A percentile compares a stretch with the other conserved stretches of the same genome.
Evolutionary conservation across 768 basidiomycete genomes (phyloP).

Genomic region (Cystofilobasidium bisporidii): DNA sequence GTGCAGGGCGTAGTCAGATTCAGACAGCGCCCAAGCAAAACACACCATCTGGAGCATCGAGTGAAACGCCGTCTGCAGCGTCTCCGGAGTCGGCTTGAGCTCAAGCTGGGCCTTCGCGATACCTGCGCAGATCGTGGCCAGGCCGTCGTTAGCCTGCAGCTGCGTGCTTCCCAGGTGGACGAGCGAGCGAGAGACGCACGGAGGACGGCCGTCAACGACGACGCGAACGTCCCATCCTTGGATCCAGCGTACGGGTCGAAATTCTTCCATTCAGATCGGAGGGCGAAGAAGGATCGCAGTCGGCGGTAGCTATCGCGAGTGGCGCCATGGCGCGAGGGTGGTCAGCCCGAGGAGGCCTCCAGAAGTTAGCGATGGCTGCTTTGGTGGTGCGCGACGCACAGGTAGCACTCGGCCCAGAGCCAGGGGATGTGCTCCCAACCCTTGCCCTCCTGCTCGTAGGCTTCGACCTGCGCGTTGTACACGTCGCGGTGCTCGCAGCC

Average conservation of each 20-base stretch:
- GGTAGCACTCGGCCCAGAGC: conserved; percentile 84
- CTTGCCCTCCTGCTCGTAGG: conserved; percentile 45
- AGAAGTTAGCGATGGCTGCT: too few relatives aligned
- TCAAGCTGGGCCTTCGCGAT: conserved; percentile 45
- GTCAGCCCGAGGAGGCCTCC: too few relatives aligned
- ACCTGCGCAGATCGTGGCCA: conserved; percentile 48
- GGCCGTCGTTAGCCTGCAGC: too few relatives aligned
- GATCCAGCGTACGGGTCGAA: conserved; percentile 76
- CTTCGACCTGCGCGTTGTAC: conserved; percentile 66
- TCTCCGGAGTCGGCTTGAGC: conserved; percentile 45
- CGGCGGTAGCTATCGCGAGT: conserved; percentile 90
- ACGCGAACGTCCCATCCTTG: conserved; percentile 72
- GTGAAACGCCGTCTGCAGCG: conserved; percentile 57
- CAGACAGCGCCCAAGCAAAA: conserved; percentile 47
- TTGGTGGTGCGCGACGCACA: background rate
- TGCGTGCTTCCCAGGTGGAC: too few relatives aligned
- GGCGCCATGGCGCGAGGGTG: too few relatives aligned
- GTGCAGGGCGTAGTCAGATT: too few relatives aligned
- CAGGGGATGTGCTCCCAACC: conserved; percentile 89
- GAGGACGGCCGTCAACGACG: conserved; percentile 64
- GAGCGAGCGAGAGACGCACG: conserved; percentile 47
- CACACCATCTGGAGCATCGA: conserved; percentile 71
- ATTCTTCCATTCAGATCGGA: conserved; percentile 57
- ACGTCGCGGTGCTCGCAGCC: conserved; percentile 57
- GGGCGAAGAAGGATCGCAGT: conserved; percentile 60